Conservation (phyloP, 2,329 filamentous ascomycete species). For the Colletotrichum orbiculare region DNA sequence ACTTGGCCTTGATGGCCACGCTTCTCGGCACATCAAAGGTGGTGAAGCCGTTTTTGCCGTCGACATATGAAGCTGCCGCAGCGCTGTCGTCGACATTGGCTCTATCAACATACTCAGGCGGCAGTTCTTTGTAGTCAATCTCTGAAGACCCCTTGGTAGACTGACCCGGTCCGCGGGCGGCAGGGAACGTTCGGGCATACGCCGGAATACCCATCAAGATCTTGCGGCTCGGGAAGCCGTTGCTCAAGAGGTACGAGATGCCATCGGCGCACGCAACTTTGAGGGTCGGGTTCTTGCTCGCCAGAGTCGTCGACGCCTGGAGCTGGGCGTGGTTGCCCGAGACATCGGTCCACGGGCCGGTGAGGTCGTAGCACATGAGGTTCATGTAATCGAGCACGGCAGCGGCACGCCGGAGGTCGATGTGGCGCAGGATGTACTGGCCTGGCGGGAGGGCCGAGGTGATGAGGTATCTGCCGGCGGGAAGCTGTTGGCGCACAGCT, state of each 20-base stretch:
- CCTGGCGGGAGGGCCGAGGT: constrained; percentile 72
- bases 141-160: constrained; percentile 60
- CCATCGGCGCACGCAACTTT: constrained; percentile 63
- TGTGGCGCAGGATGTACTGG: constrained; percentile 70
- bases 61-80: constrained; percentile 69
- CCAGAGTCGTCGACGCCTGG: constrained; percentile 45
- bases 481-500: constrained; percentile 64
- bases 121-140: constrained; percentile 72
- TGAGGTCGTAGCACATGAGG: constrained; percentile 77
- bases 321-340: constrained; percentile 75
- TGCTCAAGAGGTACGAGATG: constrained; percentile 62
- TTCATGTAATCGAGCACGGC: constrained; percentile 70
- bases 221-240: constrained; percentile 67
- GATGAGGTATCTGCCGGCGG: constrained; percentile 66
- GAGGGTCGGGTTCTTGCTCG: constrained; percentile 42
- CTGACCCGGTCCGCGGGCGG: constrained; percentile 64
- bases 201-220: constrained; percentile 72
- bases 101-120: constrained; percentile 57
- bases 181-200: constrained; percentile 71
- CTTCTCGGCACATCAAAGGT: constrained; percentile 73
- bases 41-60: constrained; percentile 62
- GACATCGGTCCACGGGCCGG: constrained; percentile 69
- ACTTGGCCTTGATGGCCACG: constrained; percentile 70
- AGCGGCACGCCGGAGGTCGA: constrained; percentile 64
- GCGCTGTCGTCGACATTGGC: constrained; percentile 60